Base-by-base conservation (phyloP, 257 asterid species). In the Dorcoceras hygrometricum region DNA sequence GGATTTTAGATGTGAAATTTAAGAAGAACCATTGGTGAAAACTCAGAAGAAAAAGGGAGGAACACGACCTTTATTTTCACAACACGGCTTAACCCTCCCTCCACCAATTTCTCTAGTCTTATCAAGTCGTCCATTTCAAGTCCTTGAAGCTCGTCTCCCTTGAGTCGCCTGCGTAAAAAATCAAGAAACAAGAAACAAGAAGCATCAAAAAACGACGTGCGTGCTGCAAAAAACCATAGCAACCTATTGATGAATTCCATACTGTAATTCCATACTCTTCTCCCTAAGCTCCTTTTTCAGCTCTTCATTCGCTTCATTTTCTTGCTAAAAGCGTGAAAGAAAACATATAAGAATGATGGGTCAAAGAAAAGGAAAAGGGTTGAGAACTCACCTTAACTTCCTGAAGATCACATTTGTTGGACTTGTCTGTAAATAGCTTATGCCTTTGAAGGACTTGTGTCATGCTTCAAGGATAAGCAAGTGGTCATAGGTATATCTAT, bases 81-180 rank as follows among this genome's bases (percentile, higher is more conserved):
- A 7, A 91, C 77, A 31, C 89, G 90, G 60, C 69, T 70, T 75
- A 86, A 59, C 60, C 88, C 95, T 8, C 80, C 73, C 77, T 82
- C 86, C 0, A 87, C 71, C 79, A 71, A 6, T 72, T 76, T 91
- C 80, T 91, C 98, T 8, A 91, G 84, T 79, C 64, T 91, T 46
- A 78, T 72, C 82, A 91, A 67, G 19, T 85, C 96, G 53, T 79
- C 82, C 76, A 88, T 14, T 26, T 75, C 73, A 62, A 91, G 96
- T 31, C 77, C 96, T 71, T 83, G 78, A 50, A 88, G 81, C 67
- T 85, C 96, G 76, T 91, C 93, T 72, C 95, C 97, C 54, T 68
- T 75, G 4, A 91, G 93, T 66, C 77, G 89, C 84, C 95, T 86
- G 54, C 22, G 8, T 14, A 46, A 16, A 43, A 46, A 46, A 0